Base-by-base conservation (phyloP, 2,329 filamentous ascomycete species). In the Aspergillus quadricinctus region DNA sequence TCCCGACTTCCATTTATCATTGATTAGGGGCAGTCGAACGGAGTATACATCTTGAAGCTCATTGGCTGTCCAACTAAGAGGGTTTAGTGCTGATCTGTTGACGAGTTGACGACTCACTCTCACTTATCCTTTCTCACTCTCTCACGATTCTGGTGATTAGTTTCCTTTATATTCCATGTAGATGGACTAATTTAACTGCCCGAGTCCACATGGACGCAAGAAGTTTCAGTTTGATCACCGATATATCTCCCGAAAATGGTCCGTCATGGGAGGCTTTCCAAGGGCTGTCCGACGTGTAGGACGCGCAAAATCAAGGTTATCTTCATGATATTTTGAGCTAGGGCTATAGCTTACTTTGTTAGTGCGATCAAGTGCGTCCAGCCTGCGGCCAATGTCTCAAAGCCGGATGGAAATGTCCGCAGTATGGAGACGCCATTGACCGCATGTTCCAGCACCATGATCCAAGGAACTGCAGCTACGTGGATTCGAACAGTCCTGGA, bases 281-380 rank as follows among this genome's bases (percentile, higher is more conserved):
- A 80, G 74, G 88, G 87, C 65, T 90, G 88, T 66, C 87, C 88
- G 75, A 89, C 87, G 83, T 90, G 88, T 70, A 83, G 87, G 69
- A 87, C 82, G 37, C 81, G 88, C 61, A 81, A 87, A 64, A 90
- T 90, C 69, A 90, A 90, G 81, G 88, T 88, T 78, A 60, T 78
- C 65, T 52, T 41, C 3, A 6, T 9, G 7, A 19, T 23, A 28
- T 8, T 37, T 10, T 31, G 4, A 27, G 25, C 5, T 27, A 27
- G 6, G 6, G 6, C 4, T 27, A 27, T 27, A 27, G 25, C n/a
- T 40, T 28, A 8, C 5, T 27, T 6, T 11, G 3, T n/a, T 37
- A 62, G 60, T 62, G 60, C 14, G 58, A 62, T 40, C 55, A 53
- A 48, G 9, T n/a, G 3, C 25, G 29, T 10, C 58, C 60, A 2